phyloP scores from a whole-genome alignment of 2,329 filamentous ascomycete genomes.

The Aureobasidium sp. region DNA sequence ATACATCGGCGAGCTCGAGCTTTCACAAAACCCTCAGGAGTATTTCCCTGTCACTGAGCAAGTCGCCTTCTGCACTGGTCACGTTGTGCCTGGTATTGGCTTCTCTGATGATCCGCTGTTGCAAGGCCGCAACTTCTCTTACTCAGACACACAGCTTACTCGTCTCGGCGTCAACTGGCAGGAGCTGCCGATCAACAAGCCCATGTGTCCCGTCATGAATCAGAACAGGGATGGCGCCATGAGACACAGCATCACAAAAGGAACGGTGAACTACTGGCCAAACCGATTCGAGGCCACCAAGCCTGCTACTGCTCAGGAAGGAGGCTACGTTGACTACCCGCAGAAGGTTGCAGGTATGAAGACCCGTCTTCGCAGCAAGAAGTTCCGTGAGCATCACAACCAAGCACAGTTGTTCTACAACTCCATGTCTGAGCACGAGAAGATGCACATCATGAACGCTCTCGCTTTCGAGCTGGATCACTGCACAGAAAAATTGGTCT shows the following conservation, averaged over 20 bases:
- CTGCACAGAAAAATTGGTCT: slow-evolving; percentile 72
- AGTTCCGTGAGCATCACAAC: slow-evolving; percentile 70
- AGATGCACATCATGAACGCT: slow-evolving; percentile 53
- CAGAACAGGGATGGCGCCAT: slow-evolving; percentile 68
- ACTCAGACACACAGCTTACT: slow-evolving; percentile 62
- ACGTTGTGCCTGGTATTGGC: slow-evolving; percentile 71
- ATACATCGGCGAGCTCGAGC: slow-evolving; percentile 71
- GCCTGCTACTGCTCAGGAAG: slow-evolving; percentile 55
- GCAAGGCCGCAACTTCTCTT: slow-evolving; percentile 65
- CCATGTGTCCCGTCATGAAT: slow-evolving; percentile 68
- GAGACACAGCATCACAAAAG: slow-evolving; percentile 66
- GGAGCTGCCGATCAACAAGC: slow-evolving; percentile 69
- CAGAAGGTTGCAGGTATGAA: slow-evolving; percentile 64
- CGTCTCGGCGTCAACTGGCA: slow-evolving; percentile 69
- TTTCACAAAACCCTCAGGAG: slow-evolving; percentile 74
- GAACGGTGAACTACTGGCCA: slow-evolving; percentile 73
- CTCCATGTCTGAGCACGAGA: slow-evolving; percentile 61
- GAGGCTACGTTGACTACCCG: slow-evolving; percentile 62
- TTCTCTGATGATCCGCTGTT: slow-evolving; percentile 68
- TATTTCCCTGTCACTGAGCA: slow-evolving; percentile 80
- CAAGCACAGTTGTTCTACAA: slow-evolving; percentile 82
- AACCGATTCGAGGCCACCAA: slow-evolving; percentile 60
- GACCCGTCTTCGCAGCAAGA: slow-evolving; percentile 58
- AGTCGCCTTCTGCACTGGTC: slow-evolving; percentile 72
- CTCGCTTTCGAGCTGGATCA: slow-evolving; percentile 70